These are phyloP conservation scores for Neurospora sp. DNA, from an alignment of 495 filamentous ascomycete species.

Conservation along the genomic window DNA sequence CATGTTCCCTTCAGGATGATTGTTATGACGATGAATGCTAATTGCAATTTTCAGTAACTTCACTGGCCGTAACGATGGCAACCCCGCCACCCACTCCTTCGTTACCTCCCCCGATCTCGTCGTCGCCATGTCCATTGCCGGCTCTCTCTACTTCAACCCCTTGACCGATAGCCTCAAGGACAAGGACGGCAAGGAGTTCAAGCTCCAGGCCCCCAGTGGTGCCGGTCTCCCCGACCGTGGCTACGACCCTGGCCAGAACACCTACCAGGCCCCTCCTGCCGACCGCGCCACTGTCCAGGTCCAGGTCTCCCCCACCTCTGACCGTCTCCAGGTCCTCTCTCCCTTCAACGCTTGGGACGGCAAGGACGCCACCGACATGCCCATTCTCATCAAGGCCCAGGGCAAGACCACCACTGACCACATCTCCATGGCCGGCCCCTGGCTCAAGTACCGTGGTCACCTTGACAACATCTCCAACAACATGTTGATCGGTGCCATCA, in stretches of 20 bases:
- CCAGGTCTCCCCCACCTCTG: constrained; percentile 76
- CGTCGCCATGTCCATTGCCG: constrained; percentile 83
- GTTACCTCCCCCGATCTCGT: constrained; percentile 97
- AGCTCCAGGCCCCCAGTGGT: constrained; percentile 68
- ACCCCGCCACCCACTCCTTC: constrained; percentile 97
- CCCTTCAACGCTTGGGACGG: constrained; percentile 88
- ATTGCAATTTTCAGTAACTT: constrained; percentile 97
- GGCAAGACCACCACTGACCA: constrained; percentile 99
- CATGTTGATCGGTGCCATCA: constrained; percentile 98
- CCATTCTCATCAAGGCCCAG: constrained; percentile 94
- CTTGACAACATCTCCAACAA: constrained; percentile 99
- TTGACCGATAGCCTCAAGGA: constrained; percentile 89
- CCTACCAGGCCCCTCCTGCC: constrained; percentile 90
- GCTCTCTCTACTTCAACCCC: constrained; percentile 92
- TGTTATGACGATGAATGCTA: constrained; percentile 74
- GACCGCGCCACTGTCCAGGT: constrained; percentile 66
- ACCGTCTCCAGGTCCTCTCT: constrained; percentile 85
- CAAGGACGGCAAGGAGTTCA: constrained; percentile 95
- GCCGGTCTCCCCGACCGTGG: constrained; percentile 70
- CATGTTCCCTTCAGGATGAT: not conserved
- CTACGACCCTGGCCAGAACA: constrained; percentile 89
- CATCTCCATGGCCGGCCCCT: constrained; percentile 98
- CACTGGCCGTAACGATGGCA: constrained; percentile 97
- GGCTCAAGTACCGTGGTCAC: constrained; percentile 99
- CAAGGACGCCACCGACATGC: constrained; percentile 79